Base-by-base conservation (phyloP, 768 basidiomycete species). In the Nevesoporus exiguus region DNA sequence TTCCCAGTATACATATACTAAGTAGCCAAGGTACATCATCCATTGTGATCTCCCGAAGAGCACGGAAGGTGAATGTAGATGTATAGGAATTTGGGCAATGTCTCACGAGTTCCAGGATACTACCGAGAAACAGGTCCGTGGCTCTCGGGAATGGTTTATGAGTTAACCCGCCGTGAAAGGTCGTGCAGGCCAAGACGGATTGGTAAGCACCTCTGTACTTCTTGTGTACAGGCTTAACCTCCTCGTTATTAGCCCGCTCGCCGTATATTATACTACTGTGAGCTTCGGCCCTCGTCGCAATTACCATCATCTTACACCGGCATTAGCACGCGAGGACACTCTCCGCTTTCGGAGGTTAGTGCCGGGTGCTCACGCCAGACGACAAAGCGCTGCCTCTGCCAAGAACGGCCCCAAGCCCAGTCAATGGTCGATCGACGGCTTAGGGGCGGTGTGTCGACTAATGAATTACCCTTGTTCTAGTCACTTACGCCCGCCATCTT, bases 41-140 rank as follows among this genome's bases (percentile, higher is more conserved):
- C 90, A 93, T 62, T 91, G 81, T 57, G 90, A 92, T 67, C 68
- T 92, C 17, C 88, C 90, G 0, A 90, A 88, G 65, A 90, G 88
- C 52, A 82, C 92, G 53, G 90, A 93, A 79, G 88, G 89, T 85
- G 34, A 57, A 69, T 30, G 15, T 8, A 7, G 13, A n/a, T 11
- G 34, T 55, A 17, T 10, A 27, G 5, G 17, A 2, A 48, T 22
- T 44, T 47, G 19, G 7, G 14, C 10, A 0, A 21, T 44, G 17
- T 55, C 45, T 55, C 37, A 68, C 19, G 11, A 27, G 9, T 37
- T 17, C 11, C 44, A 90, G 90, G 89, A 0, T 93, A 85, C 66
- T 93, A 93, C 66, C 91, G 93, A 67, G 91, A 93, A 69, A 92
- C 90, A 58, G 89, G 88, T 84, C 60, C 22, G 75, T 55, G 10